Evolutionary conservation across 257 asterid species (phyloP).

Genomic region (Schizonepeta tenuifolia): DNA sequence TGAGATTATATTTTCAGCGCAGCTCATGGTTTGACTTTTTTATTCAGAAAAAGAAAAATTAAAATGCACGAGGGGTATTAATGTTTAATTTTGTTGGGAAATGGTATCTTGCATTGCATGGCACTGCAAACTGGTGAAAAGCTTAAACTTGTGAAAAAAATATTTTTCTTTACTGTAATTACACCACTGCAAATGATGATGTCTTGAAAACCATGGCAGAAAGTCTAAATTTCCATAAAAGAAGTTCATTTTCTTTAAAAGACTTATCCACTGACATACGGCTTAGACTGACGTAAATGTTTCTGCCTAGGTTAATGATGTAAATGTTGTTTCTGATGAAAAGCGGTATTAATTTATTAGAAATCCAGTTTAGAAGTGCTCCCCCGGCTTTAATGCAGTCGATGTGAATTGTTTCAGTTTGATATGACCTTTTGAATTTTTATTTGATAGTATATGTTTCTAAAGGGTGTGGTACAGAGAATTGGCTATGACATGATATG

Average conservation of each 20-base stretch:
- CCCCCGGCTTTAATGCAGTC: conserved; percentile 18
- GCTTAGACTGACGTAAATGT: background rate
- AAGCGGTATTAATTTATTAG: conserved; percentile 17
- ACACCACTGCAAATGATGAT: conserved; percentile 2
- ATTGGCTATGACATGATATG: conserved; percentile 24
- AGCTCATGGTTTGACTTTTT: background rate
- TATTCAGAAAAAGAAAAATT: background rate
- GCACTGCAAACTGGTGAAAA: background rate
- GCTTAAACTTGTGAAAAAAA: background rate
- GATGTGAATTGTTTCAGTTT: conserved; percentile 4
- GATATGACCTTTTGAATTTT: conserved; percentile 25
- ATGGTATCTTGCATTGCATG: conserved; percentile 10
- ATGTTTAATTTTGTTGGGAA: conserved; percentile 10
- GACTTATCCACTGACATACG: background rate
- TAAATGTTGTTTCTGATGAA: conserved; percentile 8
- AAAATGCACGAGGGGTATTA: conserved; percentile 8
- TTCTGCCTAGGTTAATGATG: conserved; percentile 2
- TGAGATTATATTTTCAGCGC: conserved; percentile 11
- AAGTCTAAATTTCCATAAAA: conserved; percentile 3
- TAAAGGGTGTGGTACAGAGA: conserved; percentile 12
- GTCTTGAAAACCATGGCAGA: background rate
- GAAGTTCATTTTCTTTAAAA: background rate
- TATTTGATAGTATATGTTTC: conserved; percentile 9
- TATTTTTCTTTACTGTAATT: background rate
- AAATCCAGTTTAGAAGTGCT: conserved; percentile 16